Evolutionary conservation across 495 filamentous ascomycete genomes (phyloP), one percentile per base, ranked within the genome.

Genomic region (Umbilicaria muhlenbergii): DNA sequence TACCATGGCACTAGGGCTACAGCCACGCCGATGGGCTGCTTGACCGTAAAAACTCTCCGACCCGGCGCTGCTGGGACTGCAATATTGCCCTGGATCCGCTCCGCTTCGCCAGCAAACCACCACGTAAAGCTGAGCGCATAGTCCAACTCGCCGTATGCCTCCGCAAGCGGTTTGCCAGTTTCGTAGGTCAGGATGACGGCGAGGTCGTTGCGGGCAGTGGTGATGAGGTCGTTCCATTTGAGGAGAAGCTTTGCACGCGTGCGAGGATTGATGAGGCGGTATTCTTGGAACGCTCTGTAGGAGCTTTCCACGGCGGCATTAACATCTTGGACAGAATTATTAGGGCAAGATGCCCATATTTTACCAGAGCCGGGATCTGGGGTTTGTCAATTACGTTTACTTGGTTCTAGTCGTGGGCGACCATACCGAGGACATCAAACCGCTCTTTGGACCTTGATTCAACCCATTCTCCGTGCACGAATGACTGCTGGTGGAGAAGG

Each of bases 1-100:
- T 81, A 80, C 77, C 77, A 81, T 1, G 77, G 77, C 3, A 80
- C 75, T 14, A 81, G 55, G 1, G 74, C 75, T n/a, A 68, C 77
- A 1, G 72, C 67, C 6, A 80, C 75, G 15, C 77, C 77, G 49
- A 80, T 69, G 0, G 75, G 74, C 59, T 84, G 80, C 62, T 83
- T 83, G 45, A 83, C 64, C 0, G 77, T 83, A 42, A 86, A 73
- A 32, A 80, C 60, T 4, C 81, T 65, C n/a, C 80, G 64, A 19
- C 73, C 71, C 0, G 78, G 73, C 0, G 69, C 59, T 0, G 75
- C 56, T 8, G 79, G 66, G 3, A 64, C 60, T 17, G 70, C 68
- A 0, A 80, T 65, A 0, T 68, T 68, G 19, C 81, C 80, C 5
- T 75, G 71, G 11, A 84, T 68, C 15, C 81, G 65, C 63, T 86